Percentiles rank a stretch among this genome's conserved stretches.
These are phyloP conservation scores for Dentipellis sp. DNA, from an alignment of 768 basidiomycete species.

Conservation along the genomic window DNA sequence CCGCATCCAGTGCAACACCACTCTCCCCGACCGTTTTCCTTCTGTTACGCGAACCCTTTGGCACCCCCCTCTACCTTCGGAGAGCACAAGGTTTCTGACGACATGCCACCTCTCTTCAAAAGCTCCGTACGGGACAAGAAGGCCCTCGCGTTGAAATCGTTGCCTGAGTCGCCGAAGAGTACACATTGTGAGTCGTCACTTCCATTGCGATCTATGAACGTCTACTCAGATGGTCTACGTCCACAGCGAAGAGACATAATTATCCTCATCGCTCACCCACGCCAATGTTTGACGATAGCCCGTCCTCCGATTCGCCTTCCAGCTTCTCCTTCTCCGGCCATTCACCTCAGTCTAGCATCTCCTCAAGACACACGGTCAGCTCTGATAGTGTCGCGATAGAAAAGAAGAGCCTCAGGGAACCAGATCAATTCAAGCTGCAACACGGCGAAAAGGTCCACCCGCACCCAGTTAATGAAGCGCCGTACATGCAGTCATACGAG, in stretches of 20 bases:
- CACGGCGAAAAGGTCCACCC: conserved; percentile 45
- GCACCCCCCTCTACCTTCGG: not conserved
- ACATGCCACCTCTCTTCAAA: not conserved
- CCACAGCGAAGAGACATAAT: too few species aligned
- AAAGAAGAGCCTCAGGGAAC: conserved; percentile 11
- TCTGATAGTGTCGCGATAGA: not conserved
- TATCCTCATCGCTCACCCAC: too few species aligned
- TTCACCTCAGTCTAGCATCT: not conserved
- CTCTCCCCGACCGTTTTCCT: not conserved
- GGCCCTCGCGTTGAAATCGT: not conserved
- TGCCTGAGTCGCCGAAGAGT: not conserved
- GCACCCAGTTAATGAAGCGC: conserved; percentile 34
- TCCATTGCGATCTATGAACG: too few species aligned
- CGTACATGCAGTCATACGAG: conserved; percentile 64
- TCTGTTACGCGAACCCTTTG: not conserved
- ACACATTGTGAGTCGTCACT: not conserved
- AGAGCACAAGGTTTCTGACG: not conserved
- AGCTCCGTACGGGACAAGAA: not conserved
- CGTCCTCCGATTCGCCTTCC: not conserved
- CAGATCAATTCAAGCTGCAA: conserved; percentile 16
- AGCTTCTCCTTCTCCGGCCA: not conserved
- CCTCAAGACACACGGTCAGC: not conserved
- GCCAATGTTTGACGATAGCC: not conserved
- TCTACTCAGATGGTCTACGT: too few species aligned
- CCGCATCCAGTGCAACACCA: not conserved